Base-by-base conservation (phyloP, 1,139 yeast species). In the Lodderomyces margitis region DNA sequence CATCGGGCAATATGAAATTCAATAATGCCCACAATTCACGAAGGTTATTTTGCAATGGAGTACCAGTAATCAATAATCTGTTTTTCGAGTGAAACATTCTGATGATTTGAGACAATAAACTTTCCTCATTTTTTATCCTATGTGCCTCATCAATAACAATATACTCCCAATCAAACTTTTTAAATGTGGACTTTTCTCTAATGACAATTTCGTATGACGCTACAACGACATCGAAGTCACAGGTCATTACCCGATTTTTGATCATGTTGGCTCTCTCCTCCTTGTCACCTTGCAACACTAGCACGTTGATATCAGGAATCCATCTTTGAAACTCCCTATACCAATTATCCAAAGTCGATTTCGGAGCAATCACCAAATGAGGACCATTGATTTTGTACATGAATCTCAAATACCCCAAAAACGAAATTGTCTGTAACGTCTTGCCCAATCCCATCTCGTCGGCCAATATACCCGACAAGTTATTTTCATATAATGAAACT, bases 371-470 rank as follows among this genome's bases (percentile, higher is more conserved):
- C 21, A 85, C 80, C 48, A 85, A 67, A 58, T 81, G 87, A 1
- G 92, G 94, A 0, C 94, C 94, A 44, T 72, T 75, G 28, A 81
- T 70, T 11, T 74, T 65, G 51, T 74, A 78, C 41, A 78, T 63
- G 55, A 79, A 83, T 47, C 92, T 70, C 39, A 85, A 64, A 54
- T 81, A 84, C 1, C 92, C 92, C 41, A 85, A 64, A 52, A 85
- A 85, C 5, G 98, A 81, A 46, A 92, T 88, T 0, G 97, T 88
- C 61, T 92, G 98, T 46, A 92, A 71, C 1, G 98, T 92, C 60
- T 92, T 92, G 46, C 98, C 98, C 45, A 92, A 74, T 1, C 98
- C 98, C 98, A 92, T 92, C 63, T 92, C 98, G 64, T 92, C 98
- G 8, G 98, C 98, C 45, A 92, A 73, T 38, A 92, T 91, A 38